A percentile compares a stretch with the other conserved stretches of the same genome.
phyloP scores from a whole-genome alignment of 495 filamentous ascomycete genomes.

The Penicillium steckii region DNA sequence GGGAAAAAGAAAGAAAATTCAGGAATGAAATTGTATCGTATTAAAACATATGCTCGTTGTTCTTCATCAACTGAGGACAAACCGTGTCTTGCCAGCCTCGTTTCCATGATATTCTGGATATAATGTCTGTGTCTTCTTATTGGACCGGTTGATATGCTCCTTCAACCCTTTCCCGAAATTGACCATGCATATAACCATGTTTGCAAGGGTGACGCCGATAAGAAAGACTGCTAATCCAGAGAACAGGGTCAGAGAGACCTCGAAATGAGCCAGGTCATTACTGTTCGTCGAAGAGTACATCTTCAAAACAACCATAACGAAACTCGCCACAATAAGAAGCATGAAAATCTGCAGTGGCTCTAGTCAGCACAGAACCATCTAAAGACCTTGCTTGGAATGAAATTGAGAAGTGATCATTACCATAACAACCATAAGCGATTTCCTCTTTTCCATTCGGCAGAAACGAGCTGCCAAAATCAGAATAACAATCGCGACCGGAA shows the following conservation, averaged over 20 bases:
- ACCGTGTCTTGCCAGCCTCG: neutral
- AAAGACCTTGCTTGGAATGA: neutral
- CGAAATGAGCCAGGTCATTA: conserved; percentile 5
- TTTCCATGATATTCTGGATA: neutral
- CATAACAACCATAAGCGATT: conserved; percentile 11
- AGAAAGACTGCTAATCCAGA: conserved; percentile 12
- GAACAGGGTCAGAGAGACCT: conserved; percentile 19
- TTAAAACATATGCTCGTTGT: neutral
- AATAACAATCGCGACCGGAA: conserved; percentile 12
- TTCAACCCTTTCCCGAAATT: conserved; percentile 25
- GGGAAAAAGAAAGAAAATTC: no score
- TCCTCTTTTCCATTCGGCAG: conserved; percentile 16
- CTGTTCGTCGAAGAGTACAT: neutral
- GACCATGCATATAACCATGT: conserved; percentile 18
- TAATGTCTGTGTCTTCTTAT: neutral
- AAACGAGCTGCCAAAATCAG: conserved; percentile 11
- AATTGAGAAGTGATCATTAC: neutral
- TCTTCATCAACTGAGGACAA: neutral
- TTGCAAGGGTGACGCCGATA: conserved; percentile 11
- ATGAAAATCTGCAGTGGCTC: conserved; percentile 11
- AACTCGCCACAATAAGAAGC: conserved; percentile 10
- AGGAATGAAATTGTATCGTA: neutral
- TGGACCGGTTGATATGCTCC: conserved; percentile 5
- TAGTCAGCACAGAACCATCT: no score
- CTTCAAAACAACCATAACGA: conserved; percentile 6